These are phyloP conservation scores for Pyrus hybrid DNA, from an alignment of 331 rosid genomes.

Conservation along the genomic window DNA sequence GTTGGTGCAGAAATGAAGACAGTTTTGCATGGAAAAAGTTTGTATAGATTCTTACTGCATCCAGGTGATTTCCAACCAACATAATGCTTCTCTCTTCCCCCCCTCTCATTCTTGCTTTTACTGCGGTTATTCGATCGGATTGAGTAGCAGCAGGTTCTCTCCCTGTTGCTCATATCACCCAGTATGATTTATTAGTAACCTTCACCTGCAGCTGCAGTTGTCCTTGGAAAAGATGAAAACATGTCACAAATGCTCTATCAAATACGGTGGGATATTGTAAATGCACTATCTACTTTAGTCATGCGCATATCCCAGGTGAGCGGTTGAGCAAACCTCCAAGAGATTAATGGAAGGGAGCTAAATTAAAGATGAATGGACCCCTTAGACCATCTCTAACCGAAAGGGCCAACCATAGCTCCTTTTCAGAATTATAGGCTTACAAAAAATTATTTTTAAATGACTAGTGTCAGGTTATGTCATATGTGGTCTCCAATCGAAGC, in stretches of 20 bases:
- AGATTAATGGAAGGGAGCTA: not conserved
- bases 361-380: not conserved
- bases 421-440: rapidly evolving
- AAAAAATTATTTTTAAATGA: no score
- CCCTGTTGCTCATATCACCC: not conserved
- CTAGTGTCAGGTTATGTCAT: no score
- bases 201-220: not conserved
- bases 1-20: not conserved
- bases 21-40: not conserved
- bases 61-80: not conserved
- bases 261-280: not conserved
- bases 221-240: not conserved
- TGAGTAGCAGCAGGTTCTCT: not conserved
- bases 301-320: not conserved
- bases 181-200: not conserved
- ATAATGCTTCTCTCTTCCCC: not conserved
- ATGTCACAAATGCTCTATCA: not conserved
- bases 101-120: not conserved
- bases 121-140: not conserved
- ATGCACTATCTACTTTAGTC: not conserved
- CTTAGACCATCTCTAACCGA: no score
- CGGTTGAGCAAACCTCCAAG: not conserved
- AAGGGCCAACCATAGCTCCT: no score
- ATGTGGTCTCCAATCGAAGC: no score
- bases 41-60: not conserved